Percentiles rank a stretch among this genome's conserved stretches.
Evolutionary conservation across 1,284 basidiomycete species (phyloP).

Genomic region (Ceratobasidium theobromae): DNA sequence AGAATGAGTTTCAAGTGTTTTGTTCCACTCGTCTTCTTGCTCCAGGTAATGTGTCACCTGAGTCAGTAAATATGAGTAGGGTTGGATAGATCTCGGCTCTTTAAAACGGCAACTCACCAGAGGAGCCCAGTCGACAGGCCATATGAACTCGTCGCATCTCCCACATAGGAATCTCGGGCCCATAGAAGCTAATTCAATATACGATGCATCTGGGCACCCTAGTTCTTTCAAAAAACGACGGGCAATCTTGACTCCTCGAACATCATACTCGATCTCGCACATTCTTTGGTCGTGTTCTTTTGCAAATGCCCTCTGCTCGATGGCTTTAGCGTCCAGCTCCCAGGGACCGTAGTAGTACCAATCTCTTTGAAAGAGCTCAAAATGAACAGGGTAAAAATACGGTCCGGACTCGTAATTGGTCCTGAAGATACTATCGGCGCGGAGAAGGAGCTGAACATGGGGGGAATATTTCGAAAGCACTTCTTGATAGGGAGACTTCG

Average conservation of each 20-base stretch:
- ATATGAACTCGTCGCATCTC: neutral
- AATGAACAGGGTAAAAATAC: neutral
- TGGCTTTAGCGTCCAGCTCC: neutral
- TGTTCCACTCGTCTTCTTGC: neutral
- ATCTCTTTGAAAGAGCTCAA: neutral
- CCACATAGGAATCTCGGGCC: too few relatives aligned
- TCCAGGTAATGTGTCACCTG: neutral
- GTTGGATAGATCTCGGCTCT: neutral
- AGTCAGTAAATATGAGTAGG: neutral
- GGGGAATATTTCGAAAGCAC: neutral
- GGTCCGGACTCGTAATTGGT: neutral
- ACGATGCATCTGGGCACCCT: neutral
- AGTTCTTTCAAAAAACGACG: neutral
- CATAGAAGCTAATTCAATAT: neutral
- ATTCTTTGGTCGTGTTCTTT: too few relatives aligned
- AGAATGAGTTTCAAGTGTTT: neutral
- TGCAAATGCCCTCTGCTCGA: too few relatives aligned
- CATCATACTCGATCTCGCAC: neutral
- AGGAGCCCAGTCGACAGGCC: neutral
- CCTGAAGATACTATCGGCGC: neutral
- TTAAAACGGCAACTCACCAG: neutral
- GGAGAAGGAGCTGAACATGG: neutral
- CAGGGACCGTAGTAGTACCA: neutral
- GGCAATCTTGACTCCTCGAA: neutral
- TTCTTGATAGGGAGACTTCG: neutral